Evolutionary conservation across 371 early-diverging fungal genomes (phyloP), one percentile per base, ranked within the genome.

Genomic region (Mortierella sp.): DNA sequence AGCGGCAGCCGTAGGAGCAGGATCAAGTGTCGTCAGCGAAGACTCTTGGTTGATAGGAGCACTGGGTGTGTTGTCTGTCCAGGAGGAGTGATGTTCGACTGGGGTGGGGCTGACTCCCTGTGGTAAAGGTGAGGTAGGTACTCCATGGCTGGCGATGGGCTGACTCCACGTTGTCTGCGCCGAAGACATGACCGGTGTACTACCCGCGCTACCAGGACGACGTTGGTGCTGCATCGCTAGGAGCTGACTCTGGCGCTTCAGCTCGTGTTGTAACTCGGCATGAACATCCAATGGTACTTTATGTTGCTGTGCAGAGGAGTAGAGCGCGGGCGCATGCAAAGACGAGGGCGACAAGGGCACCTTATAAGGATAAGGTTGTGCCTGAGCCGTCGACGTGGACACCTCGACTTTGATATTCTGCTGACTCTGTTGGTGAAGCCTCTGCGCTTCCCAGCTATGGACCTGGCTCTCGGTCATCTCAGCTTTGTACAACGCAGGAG

Each of bases 361-460:
- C 14, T 34, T 34, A 34, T 34, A 34, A 7, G 7, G 37, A 14
- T 11, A 34, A 3, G 32, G 54, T 23, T 24, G 42, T 15, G 50
- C 21, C n/a, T 50, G 55, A 15, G 55, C 30, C 4, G 65, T 44
- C 7, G 49, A 50, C 8, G 51, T 21, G n/a, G 64, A 31, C 8
- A 72, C 50, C 24, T 72, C 66, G 14, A 72, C 72, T 19, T 72
- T 72, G 61, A 72, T 72, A 23, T 50, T 49, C 37, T 70, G 65
- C 9, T 65, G 72, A 17, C 30, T 50, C 48, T 55, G 56, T 41
- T 64, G 57, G 21, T 64, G 55, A 7, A 49, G 62, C 19, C 39
- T 48, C 14, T 54, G 44, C 27, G 60, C 50, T 27, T 53, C 39
- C 72, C 72, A 71, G 8, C 28, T 44, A 19, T 60, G 37, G 14